Base-by-base conservation (phyloP, 108 stramenopile species). In the Bacterosira constricta region DNA sequence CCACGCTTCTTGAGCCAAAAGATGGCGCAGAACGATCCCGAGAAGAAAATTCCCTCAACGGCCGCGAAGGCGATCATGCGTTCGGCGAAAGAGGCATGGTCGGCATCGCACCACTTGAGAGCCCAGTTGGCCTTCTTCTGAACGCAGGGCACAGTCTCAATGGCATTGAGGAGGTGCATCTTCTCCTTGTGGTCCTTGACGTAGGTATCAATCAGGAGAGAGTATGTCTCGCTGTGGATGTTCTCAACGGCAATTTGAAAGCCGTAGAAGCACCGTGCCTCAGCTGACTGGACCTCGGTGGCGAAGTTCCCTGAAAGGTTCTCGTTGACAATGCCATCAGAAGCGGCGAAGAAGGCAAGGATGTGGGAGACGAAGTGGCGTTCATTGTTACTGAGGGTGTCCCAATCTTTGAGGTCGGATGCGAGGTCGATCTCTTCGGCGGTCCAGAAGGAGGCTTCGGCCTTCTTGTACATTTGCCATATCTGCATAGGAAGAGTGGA, bases 211-310 rank as follows among this genome's bases (percentile, higher is more conserved):
- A 99, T 99, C 62, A 99, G 82, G 15, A 99, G 84, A 44, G 85
- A 91, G 78, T 99, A 99, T 5, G 99, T 98, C 86, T 99, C 99
- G 31, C 87, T 88, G 81, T 99, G 99, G 71, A 99, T 99, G 71
- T 98, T 99, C 81, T 99, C 99, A 54, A 99, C 97, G 39, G 98
- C 98, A 72, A 99, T 99, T 85, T 99, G 99, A 66, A 99, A 99
- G 36, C 99, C 99, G 76, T 99, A 99, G 82, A 99, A 99, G 80
- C 98, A 99, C 10, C 99, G 85, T 15, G 99, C 99, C 86, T 99
- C 99, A 7, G 97, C 80, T 7, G 85, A 77, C 57, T 95, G 95
- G 21, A 99, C 92, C 73, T 99, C 98, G 23, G 90, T 97, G 68
- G 93, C 91, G 72, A 99, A 99, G 86, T 99, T 98, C 46, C 88